Evolutionary conservation across 1,284 basidiomycete species (phyloP), one percentile per base, ranked within the genome.

Genomic region (Hemileia vastatrix): DNA sequence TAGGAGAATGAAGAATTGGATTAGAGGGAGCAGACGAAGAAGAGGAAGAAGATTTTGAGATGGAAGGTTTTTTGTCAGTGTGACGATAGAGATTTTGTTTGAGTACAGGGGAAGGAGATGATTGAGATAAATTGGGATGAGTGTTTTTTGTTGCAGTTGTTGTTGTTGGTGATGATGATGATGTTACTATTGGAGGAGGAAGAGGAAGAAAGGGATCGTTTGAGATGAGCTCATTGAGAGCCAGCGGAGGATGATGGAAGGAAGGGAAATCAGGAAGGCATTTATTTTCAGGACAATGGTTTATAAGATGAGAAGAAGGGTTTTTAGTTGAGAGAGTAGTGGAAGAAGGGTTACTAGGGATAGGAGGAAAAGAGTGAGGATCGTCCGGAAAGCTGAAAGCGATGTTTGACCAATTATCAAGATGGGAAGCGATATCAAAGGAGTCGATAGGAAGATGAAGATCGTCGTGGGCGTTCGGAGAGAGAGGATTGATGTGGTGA

Each of bases 351-450:
- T n/a, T n/a, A n/a, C n/a, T n/a, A n/a, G n/a, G n/a, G n/a, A n/a
- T n/a, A n/a, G n/a, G n/a, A n/a, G n/a, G n/a, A n/a, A n/a, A 13
- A 18, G 47, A 4, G 47, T 31, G 32, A 18, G 53, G 31, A 18
- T 56, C 60, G 8, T 19, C 9, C 19, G 55, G 54, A 23, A 63
- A 63, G 36, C 27, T 45, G 24, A 63, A 63, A 32, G 49, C 48
- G 47, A 56, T 63, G 33, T 63, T 63, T 15, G 54, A 51, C 60
- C 60, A 63, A 33, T 53, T 54, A 15, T 63, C 60, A 18, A 63
- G 53, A 43, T 63, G 60, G 1, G 19, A 23, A 50, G 19, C 23
- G 19, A 44, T 53, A 33, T 18, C 52, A 49, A 52, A 56, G 32
- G 54, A 63, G 52, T 36, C 45, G 33, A 63, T 45, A n/a, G 59